Conservation (phyloP, 2,329 filamentous ascomycete genomes). For the Exophiala spinifera region DNA sequence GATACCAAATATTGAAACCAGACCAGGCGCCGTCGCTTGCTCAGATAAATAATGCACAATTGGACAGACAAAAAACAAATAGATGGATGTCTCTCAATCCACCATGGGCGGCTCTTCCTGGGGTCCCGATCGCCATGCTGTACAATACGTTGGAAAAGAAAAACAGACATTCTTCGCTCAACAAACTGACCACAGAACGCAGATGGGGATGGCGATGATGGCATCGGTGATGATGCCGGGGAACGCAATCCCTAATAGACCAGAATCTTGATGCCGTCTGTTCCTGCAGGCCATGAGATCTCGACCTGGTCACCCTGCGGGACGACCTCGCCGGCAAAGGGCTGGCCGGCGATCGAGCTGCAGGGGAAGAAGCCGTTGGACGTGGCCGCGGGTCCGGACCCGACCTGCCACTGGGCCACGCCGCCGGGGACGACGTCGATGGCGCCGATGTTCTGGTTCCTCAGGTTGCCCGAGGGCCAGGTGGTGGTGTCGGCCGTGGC, state of each 20-base stretch:
- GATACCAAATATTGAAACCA: no score
- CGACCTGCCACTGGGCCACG: slow-evolving; percentile 18
- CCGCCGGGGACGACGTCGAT: slow-evolving; percentile 16
- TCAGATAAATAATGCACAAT: no score
- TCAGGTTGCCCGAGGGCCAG: slow-evolving; percentile 28
- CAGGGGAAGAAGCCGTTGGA: slow-evolving; percentile 20
- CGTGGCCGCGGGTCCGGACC: slow-evolving; percentile 16
- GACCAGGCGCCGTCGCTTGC: no score
- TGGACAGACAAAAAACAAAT: no score
- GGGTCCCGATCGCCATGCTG: no score
- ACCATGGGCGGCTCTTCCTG: no score
- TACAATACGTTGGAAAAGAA: no score
- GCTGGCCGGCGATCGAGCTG: slow-evolving; percentile 9
- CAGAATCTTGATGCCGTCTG: slow-evolving; percentile 15
- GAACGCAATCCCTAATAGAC: slow-evolving; percentile 8
- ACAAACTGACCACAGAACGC: no score
- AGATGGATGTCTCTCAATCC: no score
- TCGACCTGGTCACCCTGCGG: slow-evolving; percentile 13
- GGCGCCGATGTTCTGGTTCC: slow-evolving; percentile 24
- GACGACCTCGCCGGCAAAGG: slow-evolving; percentile 21
- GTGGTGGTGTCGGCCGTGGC: slow-evolving; percentile 18
- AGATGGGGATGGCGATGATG: no score
- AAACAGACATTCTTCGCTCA: no score
- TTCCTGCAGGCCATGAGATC: slow-evolving; percentile 13
- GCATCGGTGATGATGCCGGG: no score